Conservation (phyloP, 1,284 basidiomycete genomes). For the Irpex rosettiformis region DNA sequence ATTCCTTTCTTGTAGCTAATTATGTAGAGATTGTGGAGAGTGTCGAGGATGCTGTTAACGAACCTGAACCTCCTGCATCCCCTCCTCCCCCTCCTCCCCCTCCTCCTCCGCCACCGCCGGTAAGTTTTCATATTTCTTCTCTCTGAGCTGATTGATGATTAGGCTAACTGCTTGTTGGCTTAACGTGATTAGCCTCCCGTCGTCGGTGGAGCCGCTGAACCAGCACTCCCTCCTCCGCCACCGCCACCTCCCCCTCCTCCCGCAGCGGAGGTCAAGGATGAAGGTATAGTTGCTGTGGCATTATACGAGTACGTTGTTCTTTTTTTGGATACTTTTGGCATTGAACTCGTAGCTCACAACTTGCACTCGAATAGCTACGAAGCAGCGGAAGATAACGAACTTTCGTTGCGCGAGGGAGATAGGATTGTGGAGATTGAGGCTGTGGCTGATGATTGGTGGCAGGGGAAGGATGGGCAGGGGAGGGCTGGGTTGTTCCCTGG, state of each 20-base stretch:
- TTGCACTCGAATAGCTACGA: conserved; percentile 58
- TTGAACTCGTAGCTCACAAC: not conserved
- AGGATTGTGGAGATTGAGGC: conserved; percentile 71
- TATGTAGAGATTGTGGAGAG: conserved; percentile 74
- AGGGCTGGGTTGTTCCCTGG: conserved; percentile 82
- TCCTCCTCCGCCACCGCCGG: conserved; percentile 38
- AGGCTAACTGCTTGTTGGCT: not conserved
- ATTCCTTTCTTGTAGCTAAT: conserved; percentile 46
- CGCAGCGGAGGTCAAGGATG: conserved; percentile 36
- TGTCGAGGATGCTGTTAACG: conserved; percentile 32
- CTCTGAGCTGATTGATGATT: conserved; percentile 1
- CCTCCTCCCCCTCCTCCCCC: conserved; percentile 30
- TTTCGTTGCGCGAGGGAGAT: conserved; percentile 83
- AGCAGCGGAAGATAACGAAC: conserved; percentile 85
- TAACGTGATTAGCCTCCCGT: conserved; percentile 25
- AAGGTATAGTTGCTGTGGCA: conserved; percentile 65
- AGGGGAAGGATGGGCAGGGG: conserved; percentile 63
- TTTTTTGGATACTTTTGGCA: not conserved
- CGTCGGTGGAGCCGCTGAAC: conserved; percentile 33
- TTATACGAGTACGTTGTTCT: conserved; percentile 67
- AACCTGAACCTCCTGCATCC: conserved; percentile 37
- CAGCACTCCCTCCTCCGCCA: conserved; percentile 35
- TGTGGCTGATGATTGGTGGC: conserved; percentile 87
- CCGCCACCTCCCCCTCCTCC: conserved; percentile 32
- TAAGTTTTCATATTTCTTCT: conserved; percentile 25